Base-by-base conservation (phyloP, 371 early-diverging fungal species). In the Dichotomocladium elegans region DNA sequence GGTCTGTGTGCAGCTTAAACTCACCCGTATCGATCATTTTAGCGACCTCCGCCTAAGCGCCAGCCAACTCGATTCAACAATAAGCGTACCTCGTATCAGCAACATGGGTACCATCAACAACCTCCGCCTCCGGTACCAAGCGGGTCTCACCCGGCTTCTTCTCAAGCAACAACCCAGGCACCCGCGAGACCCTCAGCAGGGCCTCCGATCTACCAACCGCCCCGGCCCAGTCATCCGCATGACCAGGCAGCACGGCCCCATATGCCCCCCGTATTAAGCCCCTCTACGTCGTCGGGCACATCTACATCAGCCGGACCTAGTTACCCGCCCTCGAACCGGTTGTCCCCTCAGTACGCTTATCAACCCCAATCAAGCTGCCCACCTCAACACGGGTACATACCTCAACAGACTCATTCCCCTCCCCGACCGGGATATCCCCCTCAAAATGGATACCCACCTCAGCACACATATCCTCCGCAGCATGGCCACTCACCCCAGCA, bases 41-140 rank as follows among this genome's bases (percentile, higher is more conserved):
- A 74, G 68, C 58, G 61, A 5, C 64, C 68, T 43, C 71, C 70
- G 26, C 66, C 64, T 2, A 68, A 64, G 47, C 59, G 74, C 17
- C 68, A 65, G 24, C 74, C 74, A 12, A 72, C 72, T 3, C 49
- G 72, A 46, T 42, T 48, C 21, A 60, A 51, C 40, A 51, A 27
- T n/a, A 33, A 30, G 10, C 57, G 5, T 37, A 37, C 21, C n/a
- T n/a, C n/a, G n/a, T n/a, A n/a, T n/a, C n/a, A n/a, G n/a, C n/a
- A 37, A 6, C 37, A 37, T 37, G 17, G 17, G 21, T 10, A n/a
- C 15, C 21, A 37, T 37, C 37, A 37, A 37, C 37, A 37, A 37
- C 37, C 28, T 26, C 42, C 49, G 8, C 55, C 48, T 19, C 63
- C 17, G 30, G 26, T 33, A 31, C 30, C 53, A 55, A 21, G n/a